Evolutionary conservation across 2,329 filamentous ascomycete genomes (phyloP).

Genomic region (Colletotrichum limetticola): DNA sequence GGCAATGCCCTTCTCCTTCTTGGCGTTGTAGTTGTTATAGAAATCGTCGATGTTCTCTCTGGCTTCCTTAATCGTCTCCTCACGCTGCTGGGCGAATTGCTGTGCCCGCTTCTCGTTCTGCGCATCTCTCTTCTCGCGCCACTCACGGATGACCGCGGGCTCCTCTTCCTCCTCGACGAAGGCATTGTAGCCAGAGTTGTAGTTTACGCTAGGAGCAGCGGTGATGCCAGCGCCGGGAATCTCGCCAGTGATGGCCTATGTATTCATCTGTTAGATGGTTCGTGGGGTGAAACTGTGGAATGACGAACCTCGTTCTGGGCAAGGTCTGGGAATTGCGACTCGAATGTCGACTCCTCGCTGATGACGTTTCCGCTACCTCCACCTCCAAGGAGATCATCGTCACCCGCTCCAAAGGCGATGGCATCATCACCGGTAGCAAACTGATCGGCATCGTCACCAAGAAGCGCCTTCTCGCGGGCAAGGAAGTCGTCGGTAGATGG

Average conservation of each 20-base stretch:
- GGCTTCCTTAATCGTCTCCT: conserved; percentile 87
- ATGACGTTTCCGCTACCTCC: conserved; percentile 60
- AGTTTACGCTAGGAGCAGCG: conserved; percentile 68
- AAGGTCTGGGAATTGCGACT: conserved; percentile 91
- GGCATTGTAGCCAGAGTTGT: conserved; percentile 71
- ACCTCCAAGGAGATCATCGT: conserved; percentile 80
- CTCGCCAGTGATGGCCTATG: conserved; percentile 77
- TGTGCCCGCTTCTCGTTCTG: conserved; percentile 86
- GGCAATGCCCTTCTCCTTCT: conserved; percentile 92
- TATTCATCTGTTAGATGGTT: conserved; percentile 13
- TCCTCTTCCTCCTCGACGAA: conserved; percentile 76
- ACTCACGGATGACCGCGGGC: conserved; percentile 88
- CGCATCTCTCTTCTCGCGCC: conserved; percentile 89
- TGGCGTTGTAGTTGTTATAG: conserved; percentile 99
- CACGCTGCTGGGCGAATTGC: conserved; percentile 83
- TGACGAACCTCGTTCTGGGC: conserved; percentile 72
- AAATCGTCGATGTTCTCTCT: conserved; percentile 98
- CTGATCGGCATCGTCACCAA: conserved; percentile 93
- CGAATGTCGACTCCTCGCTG: conserved; percentile 68
- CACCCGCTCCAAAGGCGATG: conserved; percentile 70
- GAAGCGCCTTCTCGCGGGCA: conserved; percentile 86
- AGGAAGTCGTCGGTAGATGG: conserved; percentile 85
- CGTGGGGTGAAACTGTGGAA: neutral
- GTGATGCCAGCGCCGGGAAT: conserved; percentile 85
- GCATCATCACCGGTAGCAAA: conserved; percentile 83